These are phyloP conservation scores for Termitomyces bulborhizus DNA, from an alignment of 768 basidiomycete species.

Conservation along the genomic window DNA sequence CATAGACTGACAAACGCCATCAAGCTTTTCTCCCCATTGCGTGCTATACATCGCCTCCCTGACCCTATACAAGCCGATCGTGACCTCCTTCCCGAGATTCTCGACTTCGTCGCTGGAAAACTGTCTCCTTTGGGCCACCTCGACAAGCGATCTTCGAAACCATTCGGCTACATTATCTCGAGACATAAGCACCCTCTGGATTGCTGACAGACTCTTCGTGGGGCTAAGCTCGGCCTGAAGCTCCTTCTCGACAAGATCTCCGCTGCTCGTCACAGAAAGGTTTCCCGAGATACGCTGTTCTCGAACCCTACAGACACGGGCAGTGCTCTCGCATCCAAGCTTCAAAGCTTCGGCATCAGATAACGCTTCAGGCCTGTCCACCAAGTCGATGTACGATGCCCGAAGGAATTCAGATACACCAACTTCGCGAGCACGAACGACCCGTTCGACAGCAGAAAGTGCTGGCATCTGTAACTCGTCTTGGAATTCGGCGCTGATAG, in stretches of 20 bases:
- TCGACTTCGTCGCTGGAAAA: background rate
- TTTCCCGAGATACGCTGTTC: background rate
- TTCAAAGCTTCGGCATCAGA: background rate
- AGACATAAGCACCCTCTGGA: background rate
- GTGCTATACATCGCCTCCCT: background rate
- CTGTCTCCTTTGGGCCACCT: background rate
- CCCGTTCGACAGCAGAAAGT: background rate
- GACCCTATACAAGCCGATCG: background rate
- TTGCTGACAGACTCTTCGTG: background rate
- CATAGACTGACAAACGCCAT: background rate
- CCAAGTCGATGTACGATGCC: background rate
- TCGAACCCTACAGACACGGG: background rate
- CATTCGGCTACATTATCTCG: background rate
- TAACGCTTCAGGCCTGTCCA: background rate
- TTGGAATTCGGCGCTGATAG: background rate
- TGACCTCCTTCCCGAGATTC: background rate
- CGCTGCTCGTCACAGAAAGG: background rate
- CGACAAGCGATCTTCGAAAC: background rate
- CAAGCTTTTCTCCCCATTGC: background rate
- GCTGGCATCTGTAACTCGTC: background rate
- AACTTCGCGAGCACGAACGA: background rate
- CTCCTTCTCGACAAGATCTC: background rate
- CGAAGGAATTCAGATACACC: background rate
- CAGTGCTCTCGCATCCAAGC: background rate
- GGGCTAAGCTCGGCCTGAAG: background rate